Evolutionary conservation across 768 basidiomycete species (phyloP), one percentile per base, ranked within the genome.

Genomic region (Lactifluus volemus): DNA sequence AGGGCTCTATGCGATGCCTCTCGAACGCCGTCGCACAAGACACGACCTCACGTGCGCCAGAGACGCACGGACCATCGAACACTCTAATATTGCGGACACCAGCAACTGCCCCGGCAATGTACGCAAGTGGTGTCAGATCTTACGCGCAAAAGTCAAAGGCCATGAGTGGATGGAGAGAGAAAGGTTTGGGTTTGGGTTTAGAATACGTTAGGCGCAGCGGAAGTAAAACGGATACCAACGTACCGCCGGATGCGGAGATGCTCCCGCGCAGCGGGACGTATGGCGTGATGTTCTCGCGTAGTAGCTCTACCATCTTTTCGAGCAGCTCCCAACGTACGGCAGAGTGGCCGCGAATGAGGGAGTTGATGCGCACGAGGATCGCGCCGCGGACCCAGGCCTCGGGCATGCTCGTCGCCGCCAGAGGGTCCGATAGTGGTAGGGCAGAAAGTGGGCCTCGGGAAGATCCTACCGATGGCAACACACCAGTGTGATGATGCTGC

Each of bases 311-410:
- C 83, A 95, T 90, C 68, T 84, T 84, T 70, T 89, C 79, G 62
- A 94, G 81, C 51, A 94, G 80, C 61, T 86, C 83, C 81, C 85
- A 85, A 34, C 91, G 82, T 15, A 95, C 84, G 47, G 88, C 92
- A 14, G 89, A 92, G 73, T 94, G 92, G 0, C 91, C 92, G 6
- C 92, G 86, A 55, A 92, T 83, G 48, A 95, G 82, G 6, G 89
- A 92, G 73, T 94, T 95, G 79, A 89, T 87, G 65, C 92, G 88
- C 65, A 95, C 79, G 14, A 91, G 72, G 68, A 94, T 91, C 3
- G 92, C 89, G n/a, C 87, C 92, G 59, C 92, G 85, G 36, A 92
- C 90, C 88, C 92, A 92, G 2, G 88, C 75, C 61, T 88, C 85
- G 3, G 92, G 91, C 89, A 94, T 92, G 59, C 80, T 83, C 39